Evolutionary conservation across 495 filamentous ascomycete species (phyloP), one percentile per base, ranked within the genome.

Genomic region (Aspergillus bridgeri): DNA sequence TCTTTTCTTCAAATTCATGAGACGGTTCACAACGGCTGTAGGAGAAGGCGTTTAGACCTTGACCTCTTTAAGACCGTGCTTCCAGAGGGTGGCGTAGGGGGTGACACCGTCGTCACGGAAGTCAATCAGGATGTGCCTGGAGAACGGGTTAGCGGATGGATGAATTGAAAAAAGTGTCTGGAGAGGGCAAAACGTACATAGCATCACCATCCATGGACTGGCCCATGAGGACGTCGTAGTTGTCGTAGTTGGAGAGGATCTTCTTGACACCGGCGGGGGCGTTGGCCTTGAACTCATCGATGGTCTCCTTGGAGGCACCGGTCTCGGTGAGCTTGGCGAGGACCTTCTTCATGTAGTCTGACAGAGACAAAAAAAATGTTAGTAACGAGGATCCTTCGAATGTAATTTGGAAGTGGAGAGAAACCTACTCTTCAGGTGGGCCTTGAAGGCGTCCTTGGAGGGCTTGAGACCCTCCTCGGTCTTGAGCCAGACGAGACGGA

Each of bases 51-150:
- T 66, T 85, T 91, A 98, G 60, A 98, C 93, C 86, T 98, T 98
- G 82, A 85, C 83, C 80, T 88, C 88, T 60, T 77, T 81, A 65
- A 98, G 79, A 64, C 94, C 95, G 75, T 97, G 87, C 84, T 96
- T 97, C 95, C 94, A 98, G 80, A 96, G 78, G 58, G 83, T 86
- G 54, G 96, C 81, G 66, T 79, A 98, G 38, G 94, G 94, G 24
- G 93, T 98, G 59, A 88, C 74, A 72, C 94, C 94, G 64, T 98
- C 95, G 69, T 95, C 92, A 67, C 93, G 91, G 82, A 96, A 98
- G 80, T 98, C 93, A 70, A 97, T 87, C 54, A 97, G 90, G 56
- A 94, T 81, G 67, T 96, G 82, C 91, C 91, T 96, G 27, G 27
- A 29, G 17, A 23, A 23, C 24, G 9, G 42, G 29, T 72, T 53